Percentiles rank a stretch among this genome's conserved stretches.
Evolutionary conservation across 73 alveolate species (phyloP).

Genomic region (Urostyla sp.): DNA sequence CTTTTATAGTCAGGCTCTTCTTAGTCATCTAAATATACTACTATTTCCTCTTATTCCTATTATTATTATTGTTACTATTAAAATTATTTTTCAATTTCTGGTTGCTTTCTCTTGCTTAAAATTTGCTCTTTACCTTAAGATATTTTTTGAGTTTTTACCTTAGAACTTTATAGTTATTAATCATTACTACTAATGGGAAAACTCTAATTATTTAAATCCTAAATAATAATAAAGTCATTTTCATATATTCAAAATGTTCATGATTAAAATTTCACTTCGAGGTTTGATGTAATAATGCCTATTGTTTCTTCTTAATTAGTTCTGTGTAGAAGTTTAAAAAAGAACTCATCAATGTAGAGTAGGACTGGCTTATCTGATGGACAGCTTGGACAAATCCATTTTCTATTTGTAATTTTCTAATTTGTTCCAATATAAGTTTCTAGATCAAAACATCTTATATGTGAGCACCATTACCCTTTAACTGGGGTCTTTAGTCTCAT

Average conservation of each 20-base stretch:
- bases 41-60: neutral
- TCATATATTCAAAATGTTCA: neutral
- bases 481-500: slow-evolving; percentile 27
- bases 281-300: neutral
- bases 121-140: neutral
- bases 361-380: slow-evolving; percentile 38
- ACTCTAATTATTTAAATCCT: neutral
- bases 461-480: slow-evolving; percentile 52
- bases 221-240: neutral
- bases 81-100: neutral
- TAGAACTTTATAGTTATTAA: too few relatives aligned
- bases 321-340: slow-evolving; percentile 30
- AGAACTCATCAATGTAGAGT: slow-evolving; percentile 43
- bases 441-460: slow-evolving; percentile 26
- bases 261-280: slow-evolving; percentile 28
- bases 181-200: too few relatives aligned
- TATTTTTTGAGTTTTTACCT: too few relatives aligned
- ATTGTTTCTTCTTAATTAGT: slow-evolving; percentile 12
- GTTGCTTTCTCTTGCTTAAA: neutral
- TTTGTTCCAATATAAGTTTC: slow-evolving; percentile 4
- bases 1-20: neutral
- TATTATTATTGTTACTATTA: neutral
- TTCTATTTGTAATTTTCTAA: neutral
- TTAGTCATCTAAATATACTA: neutral
- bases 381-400: slow-evolving; percentile 36